Percentiles rank a stretch among this genome's conserved stretches.
Evolutionary conservation across 148 eudicot genomes (phyloP).

Genomic region (Chenopodium suecicum): DNA sequence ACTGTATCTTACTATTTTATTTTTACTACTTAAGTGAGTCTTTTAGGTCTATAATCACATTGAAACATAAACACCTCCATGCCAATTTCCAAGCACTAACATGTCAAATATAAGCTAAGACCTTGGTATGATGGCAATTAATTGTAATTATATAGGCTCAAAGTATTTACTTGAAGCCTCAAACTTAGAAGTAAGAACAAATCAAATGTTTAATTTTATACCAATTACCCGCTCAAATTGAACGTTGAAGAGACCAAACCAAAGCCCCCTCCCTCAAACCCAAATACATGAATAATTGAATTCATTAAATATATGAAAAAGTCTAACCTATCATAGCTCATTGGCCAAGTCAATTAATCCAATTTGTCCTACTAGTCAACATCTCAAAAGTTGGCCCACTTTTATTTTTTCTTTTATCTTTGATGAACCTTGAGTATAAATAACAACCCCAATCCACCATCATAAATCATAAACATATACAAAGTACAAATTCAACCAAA

Average conservation of each 20-base stretch:
- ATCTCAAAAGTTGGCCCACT: constrained; percentile 13
- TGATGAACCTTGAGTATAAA: neutral
- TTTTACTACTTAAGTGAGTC: too few species aligned
- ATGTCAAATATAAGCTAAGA: too few species aligned
- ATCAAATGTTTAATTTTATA: neutral
- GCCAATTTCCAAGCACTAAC: too few species aligned
- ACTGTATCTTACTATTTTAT: too few species aligned
- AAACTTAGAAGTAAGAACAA: neutral
- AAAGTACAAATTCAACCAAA: neutral
- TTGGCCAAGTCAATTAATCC: constrained; percentile 12
- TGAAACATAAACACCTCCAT: too few species aligned
- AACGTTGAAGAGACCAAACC: neutral
- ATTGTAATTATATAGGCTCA: too few species aligned
- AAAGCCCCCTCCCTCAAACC: neutral
- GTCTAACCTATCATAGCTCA: neutral
- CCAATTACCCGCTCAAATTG: neutral
- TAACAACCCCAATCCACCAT: neutral
- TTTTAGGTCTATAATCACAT: too few species aligned
- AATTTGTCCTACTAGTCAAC: constrained; percentile 12
- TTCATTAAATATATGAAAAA: constrained; percentile 2
- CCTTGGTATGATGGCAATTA: too few species aligned
- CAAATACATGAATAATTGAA: neutral
- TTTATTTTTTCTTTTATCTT: neutral
- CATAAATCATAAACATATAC: neutral
- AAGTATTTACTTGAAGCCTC: too few species aligned